These are phyloP conservation scores for Farysia itapuensis DNA, from an alignment of 1,284 basidiomycete genomes.

Conservation along the genomic window DNA sequence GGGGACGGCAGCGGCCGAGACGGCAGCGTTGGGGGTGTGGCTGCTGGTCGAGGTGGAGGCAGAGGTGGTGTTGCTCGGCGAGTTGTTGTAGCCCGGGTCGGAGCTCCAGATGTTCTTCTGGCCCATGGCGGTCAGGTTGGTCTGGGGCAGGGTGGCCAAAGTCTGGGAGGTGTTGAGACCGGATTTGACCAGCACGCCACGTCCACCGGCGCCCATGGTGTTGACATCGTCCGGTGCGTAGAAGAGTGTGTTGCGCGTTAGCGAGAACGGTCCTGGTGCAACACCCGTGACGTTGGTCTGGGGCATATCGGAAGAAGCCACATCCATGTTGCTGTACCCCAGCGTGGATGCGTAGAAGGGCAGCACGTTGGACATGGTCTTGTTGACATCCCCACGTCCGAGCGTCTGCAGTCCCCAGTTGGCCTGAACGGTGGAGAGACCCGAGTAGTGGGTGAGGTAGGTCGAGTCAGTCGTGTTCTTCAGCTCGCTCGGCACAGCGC, in stretches of 20 bases:
- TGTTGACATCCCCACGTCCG: slow-evolving; percentile 47
- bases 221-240: slow-evolving; percentile 52
- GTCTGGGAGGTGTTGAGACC: slow-evolving; percentile 45
- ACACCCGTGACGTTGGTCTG: slow-evolving; percentile 59
- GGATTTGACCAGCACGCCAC: slow-evolving; percentile 43
- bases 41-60: neutral
- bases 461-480: slow-evolving; percentile 36
- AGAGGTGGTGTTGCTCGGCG: slow-evolving; percentile 11
- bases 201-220: slow-evolving; percentile 55
- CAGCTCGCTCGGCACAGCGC: slow-evolving; percentile 26
- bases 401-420: slow-evolving; percentile 64
- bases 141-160: slow-evolving; percentile 8
- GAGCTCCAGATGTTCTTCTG: slow-evolving; percentile 53
- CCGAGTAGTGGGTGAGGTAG: slow-evolving; percentile 68
- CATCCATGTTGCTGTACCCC: slow-evolving; percentile 47
- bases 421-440: slow-evolving; percentile 67
- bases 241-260: slow-evolving; percentile 48
- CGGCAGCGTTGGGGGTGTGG: neutral
- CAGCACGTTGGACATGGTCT: slow-evolving; percentile 64
- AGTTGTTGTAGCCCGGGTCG: slow-evolving; percentile 34
- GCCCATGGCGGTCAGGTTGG: slow-evolving; percentile 44
- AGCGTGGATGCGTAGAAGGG: slow-evolving; percentile 63
- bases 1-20: neutral
- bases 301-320: slow-evolving; percentile 34
- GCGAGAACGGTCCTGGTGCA: slow-evolving; percentile 51